Evolutionary conservation across 2,329 filamentous ascomycete species (phyloP).

Genomic region (Verticillium albo-atrum): DNA sequence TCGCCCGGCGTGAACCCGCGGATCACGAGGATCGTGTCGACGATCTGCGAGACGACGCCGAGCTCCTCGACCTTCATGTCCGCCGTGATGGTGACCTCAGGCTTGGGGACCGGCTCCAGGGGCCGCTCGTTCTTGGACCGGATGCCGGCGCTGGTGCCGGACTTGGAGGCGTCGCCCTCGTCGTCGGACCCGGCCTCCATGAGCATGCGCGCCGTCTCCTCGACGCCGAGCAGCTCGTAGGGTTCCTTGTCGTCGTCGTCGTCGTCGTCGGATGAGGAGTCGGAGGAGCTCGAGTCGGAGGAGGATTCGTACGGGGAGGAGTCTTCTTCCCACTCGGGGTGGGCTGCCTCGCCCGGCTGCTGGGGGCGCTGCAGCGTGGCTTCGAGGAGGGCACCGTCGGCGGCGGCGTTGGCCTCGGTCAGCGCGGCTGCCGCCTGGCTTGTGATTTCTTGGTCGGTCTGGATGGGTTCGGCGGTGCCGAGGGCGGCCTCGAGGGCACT

Average conservation of each 20-base stretch:
- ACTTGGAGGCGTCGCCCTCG: slow-evolving; percentile 61
- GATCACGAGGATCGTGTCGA: slow-evolving; percentile 75
- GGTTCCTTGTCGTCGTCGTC: slow-evolving; percentile 56
- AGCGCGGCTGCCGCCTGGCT: neutral
- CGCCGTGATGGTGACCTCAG: slow-evolving; percentile 70
- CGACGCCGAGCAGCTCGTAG: slow-evolving; percentile 71
- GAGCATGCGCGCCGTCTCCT: slow-evolving; percentile 77
- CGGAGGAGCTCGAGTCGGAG: slow-evolving; percentile 52
- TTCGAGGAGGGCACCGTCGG: neutral
- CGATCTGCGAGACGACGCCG: slow-evolving; percentile 69
- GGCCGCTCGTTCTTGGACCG: slow-evolving; percentile 77
- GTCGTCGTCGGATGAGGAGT: slow-evolving; percentile 55
- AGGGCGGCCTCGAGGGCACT: slow-evolving; percentile 39
- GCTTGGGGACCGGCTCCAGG: slow-evolving; percentile 64
- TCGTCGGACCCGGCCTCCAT: slow-evolving; percentile 80
- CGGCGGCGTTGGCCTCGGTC: slow-evolving; percentile 1
- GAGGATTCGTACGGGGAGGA: slow-evolving; percentile 73
- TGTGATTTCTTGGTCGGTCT: neutral
- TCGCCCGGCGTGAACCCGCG: slow-evolving; percentile 75
- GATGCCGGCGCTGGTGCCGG: slow-evolving; percentile 36
- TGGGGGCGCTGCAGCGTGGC: neutral
- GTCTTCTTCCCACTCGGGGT: slow-evolving; percentile 81
- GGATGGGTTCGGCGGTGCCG: slow-evolving; percentile 25
- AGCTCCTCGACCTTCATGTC: slow-evolving; percentile 75
- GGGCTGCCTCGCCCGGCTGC: slow-evolving; percentile 29